phyloP scores from a whole-genome alignment of 2,329 filamentous ascomycete genomes.

The Calonectria henricotiae region DNA sequence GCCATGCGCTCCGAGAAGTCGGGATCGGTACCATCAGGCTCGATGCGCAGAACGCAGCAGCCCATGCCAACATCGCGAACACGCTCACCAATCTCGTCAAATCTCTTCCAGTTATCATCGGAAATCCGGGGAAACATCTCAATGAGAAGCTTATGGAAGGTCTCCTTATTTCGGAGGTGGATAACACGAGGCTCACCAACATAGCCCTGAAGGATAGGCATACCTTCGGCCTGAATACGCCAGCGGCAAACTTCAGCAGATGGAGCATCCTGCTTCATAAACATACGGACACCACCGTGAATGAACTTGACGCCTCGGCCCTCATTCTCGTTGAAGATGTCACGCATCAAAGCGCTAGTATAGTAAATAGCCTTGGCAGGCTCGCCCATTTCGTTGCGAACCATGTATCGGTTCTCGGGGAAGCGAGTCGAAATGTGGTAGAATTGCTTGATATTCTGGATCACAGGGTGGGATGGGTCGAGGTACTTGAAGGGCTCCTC shows the following conservation, averaged over 20 bases:
- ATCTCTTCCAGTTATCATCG: constrained; percentile 80
- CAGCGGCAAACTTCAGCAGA: constrained; percentile 90
- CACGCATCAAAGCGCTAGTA: constrained; percentile 86
- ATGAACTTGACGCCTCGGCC: constrained; percentile 95
- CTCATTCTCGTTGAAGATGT: constrained; percentile 90
- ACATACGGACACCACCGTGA: constrained; percentile 98
- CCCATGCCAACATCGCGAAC: constrained; percentile 88
- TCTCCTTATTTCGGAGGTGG: constrained; percentile 82
- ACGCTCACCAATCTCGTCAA: constrained; percentile 90
- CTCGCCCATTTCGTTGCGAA: constrained; percentile 90
- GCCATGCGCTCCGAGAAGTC: constrained; percentile 84
- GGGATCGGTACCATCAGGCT: constrained; percentile 77
- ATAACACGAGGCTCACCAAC: constrained; percentile 86
- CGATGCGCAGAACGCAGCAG: constrained; percentile 90
- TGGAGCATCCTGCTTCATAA: constrained; percentile 96
- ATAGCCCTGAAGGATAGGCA: constrained; percentile 92
- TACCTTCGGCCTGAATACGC: constrained; percentile 95
- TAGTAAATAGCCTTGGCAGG: constrained; percentile 98
- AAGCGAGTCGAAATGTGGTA: constrained; percentile 90
- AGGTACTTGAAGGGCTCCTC: constrained; percentile 98
- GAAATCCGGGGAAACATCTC: constrained; percentile 97
- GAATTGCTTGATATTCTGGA: constrained; percentile 84
- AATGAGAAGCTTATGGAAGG: constrained; percentile 85
- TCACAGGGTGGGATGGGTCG: constrained; percentile 80
- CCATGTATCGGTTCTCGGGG: constrained; percentile 93